These are phyloP conservation scores for Tulasnella sp. DNA, from an alignment of 768 basidiomycete species.

Conservation along the genomic window DNA sequence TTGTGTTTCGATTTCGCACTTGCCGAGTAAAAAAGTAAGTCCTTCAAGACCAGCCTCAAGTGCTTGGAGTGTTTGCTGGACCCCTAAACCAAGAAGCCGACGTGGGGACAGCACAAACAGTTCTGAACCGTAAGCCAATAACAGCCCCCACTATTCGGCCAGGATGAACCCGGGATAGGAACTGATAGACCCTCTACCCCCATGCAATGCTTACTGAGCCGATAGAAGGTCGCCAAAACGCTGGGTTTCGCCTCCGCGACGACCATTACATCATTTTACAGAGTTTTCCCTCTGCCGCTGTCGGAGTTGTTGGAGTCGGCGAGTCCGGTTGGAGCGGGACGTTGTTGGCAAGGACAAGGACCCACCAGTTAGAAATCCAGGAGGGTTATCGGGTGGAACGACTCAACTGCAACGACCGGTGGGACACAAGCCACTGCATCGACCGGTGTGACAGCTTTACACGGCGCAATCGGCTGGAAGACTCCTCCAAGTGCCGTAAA, in stretches of 20 bases:
- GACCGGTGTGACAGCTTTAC: background rate
- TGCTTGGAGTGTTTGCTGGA: background rate
- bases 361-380: background rate
- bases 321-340: constrained; percentile 14
- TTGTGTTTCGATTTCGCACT: too few relatives aligned
- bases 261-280: constrained; percentile 8
- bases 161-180: background rate
- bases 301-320: background rate
- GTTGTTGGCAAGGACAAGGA: background rate
- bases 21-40: too few relatives aligned
- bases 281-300: background rate
- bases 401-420: background rate
- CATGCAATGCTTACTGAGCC: background rate
- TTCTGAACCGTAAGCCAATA: constrained; percentile 5
- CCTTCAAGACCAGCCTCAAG: background rate
- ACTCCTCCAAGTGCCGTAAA: background rate
- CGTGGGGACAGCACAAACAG: background rate
- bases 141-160: background rate
- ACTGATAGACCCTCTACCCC: background rate
- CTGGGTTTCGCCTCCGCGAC: background rate
- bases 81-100: constrained; percentile 1
- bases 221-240: constrained; percentile 1
- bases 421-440: background rate
- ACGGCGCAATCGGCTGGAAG: background rate
- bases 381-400: background rate